A percentile compares a stretch with the other conserved stretches of the same genome.
phyloP scores from a whole-genome alignment of 192 early-diverging fungal species.

The Podila horticola region DNA sequence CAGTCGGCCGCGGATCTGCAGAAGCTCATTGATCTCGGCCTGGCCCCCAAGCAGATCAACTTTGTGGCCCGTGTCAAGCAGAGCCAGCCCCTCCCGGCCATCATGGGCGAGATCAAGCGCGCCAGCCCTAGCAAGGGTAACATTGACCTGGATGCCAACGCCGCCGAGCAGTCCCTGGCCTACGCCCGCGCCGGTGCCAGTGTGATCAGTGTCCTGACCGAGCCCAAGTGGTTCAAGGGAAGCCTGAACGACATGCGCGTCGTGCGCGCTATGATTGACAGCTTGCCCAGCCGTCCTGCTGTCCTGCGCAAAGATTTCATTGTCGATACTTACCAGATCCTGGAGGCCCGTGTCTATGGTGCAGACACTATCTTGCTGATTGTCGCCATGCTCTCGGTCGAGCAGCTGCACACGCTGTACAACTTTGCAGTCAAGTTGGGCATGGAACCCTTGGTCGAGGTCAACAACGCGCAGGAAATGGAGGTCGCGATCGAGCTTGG shows the following conservation, averaged over 20 bases:
- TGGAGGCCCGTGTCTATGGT: slow-evolving; percentile 94
- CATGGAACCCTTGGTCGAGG: slow-evolving; percentile 99
- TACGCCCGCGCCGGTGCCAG: slow-evolving; percentile 93
- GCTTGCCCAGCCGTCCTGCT: slow-evolving; percentile 81
- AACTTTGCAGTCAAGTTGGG: slow-evolving; percentile 79
- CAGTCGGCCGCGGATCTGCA: slow-evolving; percentile 73
- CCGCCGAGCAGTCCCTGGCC: slow-evolving; percentile 84
- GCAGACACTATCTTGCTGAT: slow-evolving; percentile 97
- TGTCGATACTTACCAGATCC: slow-evolving; percentile 94
- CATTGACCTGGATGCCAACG: slow-evolving; percentile 85
- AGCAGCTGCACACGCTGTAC: slow-evolving; percentile 75
- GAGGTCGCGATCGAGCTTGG: slow-evolving; percentile 80
- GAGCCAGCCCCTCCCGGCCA: slow-evolving; percentile 67
- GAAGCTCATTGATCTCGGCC: slow-evolving; percentile 71
- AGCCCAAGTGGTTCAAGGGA: slow-evolving; percentile 99
- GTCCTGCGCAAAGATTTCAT: slow-evolving; percentile 98
- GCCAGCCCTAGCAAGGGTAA: slow-evolving; percentile 96
- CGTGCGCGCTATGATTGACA: slow-evolving; percentile 78
- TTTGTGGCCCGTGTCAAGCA: slow-evolving; percentile 78
- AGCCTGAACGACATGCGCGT: slow-evolving; percentile 89
- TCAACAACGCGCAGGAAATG: slow-evolving; percentile 94
- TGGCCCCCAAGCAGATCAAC: slow-evolving; percentile 82
- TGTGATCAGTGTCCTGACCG: slow-evolving; percentile 97
- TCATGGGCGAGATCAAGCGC: slow-evolving; percentile 98
- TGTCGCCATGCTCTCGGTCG: slow-evolving; percentile 88